These are phyloP conservation scores for Hypoxylon perforatum DNA, from an alignment of 495 filamentous ascomycete genomes.

Conservation along the genomic window DNA sequence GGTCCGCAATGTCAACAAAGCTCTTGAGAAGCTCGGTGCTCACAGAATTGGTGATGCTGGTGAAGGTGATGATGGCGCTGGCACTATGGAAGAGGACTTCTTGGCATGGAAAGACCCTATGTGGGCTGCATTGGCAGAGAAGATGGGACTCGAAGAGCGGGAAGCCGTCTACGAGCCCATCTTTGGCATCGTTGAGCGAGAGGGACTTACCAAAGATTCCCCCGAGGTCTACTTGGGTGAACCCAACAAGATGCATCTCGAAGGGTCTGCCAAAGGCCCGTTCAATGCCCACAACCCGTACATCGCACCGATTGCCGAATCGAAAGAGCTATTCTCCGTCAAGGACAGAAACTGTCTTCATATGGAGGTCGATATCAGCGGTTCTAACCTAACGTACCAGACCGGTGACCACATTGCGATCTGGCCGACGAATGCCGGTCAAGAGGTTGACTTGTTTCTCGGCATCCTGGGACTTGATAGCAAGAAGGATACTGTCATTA, in stretches of 20 bases:
- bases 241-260: slow-evolving; percentile 94
- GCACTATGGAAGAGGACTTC: slow-evolving; percentile 99
- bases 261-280: slow-evolving; percentile 85
- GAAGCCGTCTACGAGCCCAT: slow-evolving; percentile 96
- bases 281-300: slow-evolving; percentile 98
- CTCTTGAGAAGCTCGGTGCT: slow-evolving; percentile 82
- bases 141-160: slow-evolving; percentile 91
- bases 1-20: slow-evolving; percentile 89
- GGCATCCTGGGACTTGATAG: slow-evolving; percentile 76
- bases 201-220: slow-evolving; percentile 78
- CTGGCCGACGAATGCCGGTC: slow-evolving; percentile 96
- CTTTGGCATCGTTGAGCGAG: slow-evolving; percentile 83
- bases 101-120: slow-evolving; percentile 99
- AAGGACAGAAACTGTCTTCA: slow-evolving; percentile 96
- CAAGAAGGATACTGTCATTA: slow-evolving; percentile 87
- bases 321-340: slow-evolving; percentile 88
- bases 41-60: slow-evolving; percentile 86
- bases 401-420: slow-evolving; percentile 97
- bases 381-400: slow-evolving; percentile 88
- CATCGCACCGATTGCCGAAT: slow-evolving; percentile 93
- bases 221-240: slow-evolving; percentile 93
- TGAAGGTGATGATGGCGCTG: slow-evolving; percentile 97
- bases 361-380: slow-evolving; percentile 92
- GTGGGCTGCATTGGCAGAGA: slow-evolving; percentile 85
- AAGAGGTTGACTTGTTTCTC: slow-evolving; percentile 92